These are phyloP conservation scores for Rutstroemia sp. DNA, from an alignment of 2,329 filamentous ascomycete genomes.

Conservation along the genomic window DNA sequence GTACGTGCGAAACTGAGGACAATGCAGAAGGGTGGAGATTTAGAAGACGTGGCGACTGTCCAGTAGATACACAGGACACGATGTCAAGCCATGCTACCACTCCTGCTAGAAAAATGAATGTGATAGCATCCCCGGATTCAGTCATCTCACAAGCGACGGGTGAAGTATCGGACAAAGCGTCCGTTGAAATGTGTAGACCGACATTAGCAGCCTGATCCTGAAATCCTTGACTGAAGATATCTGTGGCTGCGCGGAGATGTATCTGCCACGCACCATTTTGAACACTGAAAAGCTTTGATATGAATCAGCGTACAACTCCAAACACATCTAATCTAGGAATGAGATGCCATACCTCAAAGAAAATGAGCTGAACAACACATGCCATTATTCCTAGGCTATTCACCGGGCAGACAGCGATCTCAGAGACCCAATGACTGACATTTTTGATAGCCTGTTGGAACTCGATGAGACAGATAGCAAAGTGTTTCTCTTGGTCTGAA, in stretches of 20 bases:
- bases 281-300: slow-evolving; percentile 37
- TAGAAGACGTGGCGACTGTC: slow-evolving; percentile 35
- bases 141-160: background rate
- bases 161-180: background rate
- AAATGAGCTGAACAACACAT: slow-evolving; percentile 45
- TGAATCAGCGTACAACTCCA: slow-evolving; percentile 24
- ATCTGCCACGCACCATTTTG: slow-evolving; percentile 19
- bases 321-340: slow-evolving; percentile 21
- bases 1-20: slow-evolving; percentile 29
- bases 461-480: slow-evolving; percentile 17
- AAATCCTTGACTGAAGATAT: slow-evolving; percentile 12
- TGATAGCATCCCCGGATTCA: slow-evolving; percentile 34
- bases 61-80: slow-evolving; percentile 40
- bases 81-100: slow-evolving; percentile 43
- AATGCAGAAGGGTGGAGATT: slow-evolving; percentile 36
- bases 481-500: slow-evolving; percentile 24
- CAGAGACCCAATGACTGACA: slow-evolving; percentile 18
- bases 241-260: slow-evolving; percentile 22
- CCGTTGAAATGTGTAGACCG: slow-evolving; percentile 1
- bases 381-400: slow-evolving; percentile 36
- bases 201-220: background rate
- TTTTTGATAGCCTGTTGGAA: slow-evolving; percentile 21
- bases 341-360: slow-evolving; percentile 37
- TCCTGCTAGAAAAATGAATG: slow-evolving; percentile 40
- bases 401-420: background rate